Conservation (phyloP, 2,329 filamentous ascomycete genomes). For the Graphilbum fragrans region DNA sequence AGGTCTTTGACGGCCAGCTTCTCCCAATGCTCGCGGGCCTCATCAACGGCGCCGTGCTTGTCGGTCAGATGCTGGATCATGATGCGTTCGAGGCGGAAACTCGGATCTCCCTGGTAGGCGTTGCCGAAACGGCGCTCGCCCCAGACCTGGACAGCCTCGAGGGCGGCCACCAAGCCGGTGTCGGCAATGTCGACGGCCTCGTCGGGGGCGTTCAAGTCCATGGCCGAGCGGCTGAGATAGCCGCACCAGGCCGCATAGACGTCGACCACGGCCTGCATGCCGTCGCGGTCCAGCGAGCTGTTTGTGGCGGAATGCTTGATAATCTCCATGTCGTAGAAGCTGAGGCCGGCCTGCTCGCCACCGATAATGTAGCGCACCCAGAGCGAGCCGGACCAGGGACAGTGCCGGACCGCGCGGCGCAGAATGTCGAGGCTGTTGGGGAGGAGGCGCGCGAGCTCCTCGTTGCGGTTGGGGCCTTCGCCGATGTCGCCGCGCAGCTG, state of each 20-base stretch:
- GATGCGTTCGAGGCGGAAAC: conserved; percentile 80
- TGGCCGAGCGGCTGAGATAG: conserved; percentile 77
- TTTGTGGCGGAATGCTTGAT: conserved; percentile 90
- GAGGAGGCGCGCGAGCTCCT: conserved; percentile 22
- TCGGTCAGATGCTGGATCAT: conserved; percentile 86
- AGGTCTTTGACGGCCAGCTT: conserved; percentile 51
- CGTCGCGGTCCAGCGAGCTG: conserved; percentile 72
- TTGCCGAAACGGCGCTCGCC: conserved; percentile 62
- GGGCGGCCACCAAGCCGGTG: conserved; percentile 71
- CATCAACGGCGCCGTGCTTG: conserved; percentile 63
- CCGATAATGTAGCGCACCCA: conserved; percentile 85
- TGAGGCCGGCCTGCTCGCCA: conserved; percentile 64
- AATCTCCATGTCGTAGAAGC: conserved; percentile 70
- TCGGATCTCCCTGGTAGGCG: conserved; percentile 73
- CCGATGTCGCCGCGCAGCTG: conserved; percentile 26
- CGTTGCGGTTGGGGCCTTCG: conserved; percentile 22
- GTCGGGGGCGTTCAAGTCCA: conserved; percentile 59
- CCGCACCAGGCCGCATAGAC: conserved; percentile 93
- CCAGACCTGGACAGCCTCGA: conserved; percentile 76
- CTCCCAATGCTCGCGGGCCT: conserved; percentile 68
- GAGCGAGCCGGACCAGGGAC: conserved; percentile 80
- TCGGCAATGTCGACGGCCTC: conserved; percentile 85
- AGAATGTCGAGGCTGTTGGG: conserved; percentile 55
- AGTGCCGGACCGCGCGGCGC: conserved; percentile 75
- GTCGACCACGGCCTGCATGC: conserved; percentile 78